These are phyloP conservation scores for Penicillium rolfsii DNA, from an alignment of 2,329 filamentous ascomycete genomes.

Conservation along the genomic window DNA sequence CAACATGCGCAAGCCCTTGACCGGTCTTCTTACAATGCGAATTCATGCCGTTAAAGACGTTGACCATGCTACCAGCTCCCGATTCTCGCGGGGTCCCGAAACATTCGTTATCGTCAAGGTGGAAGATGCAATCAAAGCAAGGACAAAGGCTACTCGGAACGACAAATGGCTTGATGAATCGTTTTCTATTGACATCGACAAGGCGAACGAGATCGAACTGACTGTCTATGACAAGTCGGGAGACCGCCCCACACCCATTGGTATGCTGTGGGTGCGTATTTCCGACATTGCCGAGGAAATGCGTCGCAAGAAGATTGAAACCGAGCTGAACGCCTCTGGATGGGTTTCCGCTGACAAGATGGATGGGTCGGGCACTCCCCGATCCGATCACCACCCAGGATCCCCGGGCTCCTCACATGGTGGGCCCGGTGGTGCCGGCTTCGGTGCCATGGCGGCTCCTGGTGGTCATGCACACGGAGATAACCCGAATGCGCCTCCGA, in stretches of 20 bases:
- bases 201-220: constrained; percentile 97
- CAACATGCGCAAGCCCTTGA: constrained; percentile 93
- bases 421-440: constrained; percentile 15
- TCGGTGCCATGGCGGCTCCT: constrained; percentile 32
- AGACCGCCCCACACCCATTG: constrained; percentile 89
- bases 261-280: constrained; percentile 92
- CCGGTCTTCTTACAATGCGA: constrained; percentile 82
- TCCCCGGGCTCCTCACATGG: constrained; percentile 49
- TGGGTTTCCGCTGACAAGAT: constrained; percentile 98
- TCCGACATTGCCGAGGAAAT: constrained; percentile 98
- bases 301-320: constrained; percentile 94
- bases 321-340: constrained; percentile 88
- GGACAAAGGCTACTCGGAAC: constrained; percentile 80
- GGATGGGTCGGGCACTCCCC: constrained; percentile 61
- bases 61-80: constrained; percentile 80
- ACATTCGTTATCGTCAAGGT: constrained; percentile 97
- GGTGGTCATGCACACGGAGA: constrained; percentile 35
- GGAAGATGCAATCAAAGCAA: constrained; percentile 87
- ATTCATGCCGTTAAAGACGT: constrained; percentile 91
- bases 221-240: constrained; percentile 96
- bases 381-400: constrained; percentile 56
- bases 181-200: constrained; percentile 92
- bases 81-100: constrained; percentile 88
- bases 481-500: constrained; percentile 36
- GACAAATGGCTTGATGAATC: constrained; percentile 92